Percentiles rank a stretch among this genome's conserved stretches.
These are phyloP conservation scores for Alternaria triticina DNA, from an alignment of 2,329 filamentous ascomycete species.

Conservation along the genomic window DNA sequence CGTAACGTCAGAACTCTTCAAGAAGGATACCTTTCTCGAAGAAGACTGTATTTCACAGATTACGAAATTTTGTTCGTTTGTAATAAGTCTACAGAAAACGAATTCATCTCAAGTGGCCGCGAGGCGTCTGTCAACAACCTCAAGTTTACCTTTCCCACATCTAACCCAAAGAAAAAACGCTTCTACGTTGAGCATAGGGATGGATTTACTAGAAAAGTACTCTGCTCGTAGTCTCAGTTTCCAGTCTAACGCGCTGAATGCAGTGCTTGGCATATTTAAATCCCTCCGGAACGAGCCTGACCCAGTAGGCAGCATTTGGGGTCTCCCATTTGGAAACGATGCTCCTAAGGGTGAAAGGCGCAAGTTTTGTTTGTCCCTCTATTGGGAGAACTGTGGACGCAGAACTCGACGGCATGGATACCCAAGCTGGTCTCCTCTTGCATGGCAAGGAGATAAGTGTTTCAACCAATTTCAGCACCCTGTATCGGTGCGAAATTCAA, in stretches of 20 bases:
- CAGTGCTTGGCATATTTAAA: not conserved
- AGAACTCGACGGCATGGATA: not conserved
- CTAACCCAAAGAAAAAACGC: fast-evolving
- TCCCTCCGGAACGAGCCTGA: not conserved
- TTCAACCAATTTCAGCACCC: not conserved
- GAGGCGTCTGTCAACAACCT: too few species aligned
- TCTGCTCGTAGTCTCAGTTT: not conserved
- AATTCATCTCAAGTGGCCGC: not conserved
- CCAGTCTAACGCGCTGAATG: not conserved
- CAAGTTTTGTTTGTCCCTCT: not conserved
- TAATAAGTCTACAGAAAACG: fast-evolving
- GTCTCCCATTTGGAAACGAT: not conserved
- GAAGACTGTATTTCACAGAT: not conserved
- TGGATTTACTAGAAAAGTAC: not conserved
- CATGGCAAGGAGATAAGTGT: not conserved
- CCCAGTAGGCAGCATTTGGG: not conserved
- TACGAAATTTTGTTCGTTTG: not conserved
- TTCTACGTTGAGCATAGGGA: not conserved
- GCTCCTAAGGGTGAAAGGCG: too few species aligned
- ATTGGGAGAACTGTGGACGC: not conserved
- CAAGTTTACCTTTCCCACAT: not conserved
- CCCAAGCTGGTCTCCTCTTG: not conserved
- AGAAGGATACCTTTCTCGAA: not conserved
- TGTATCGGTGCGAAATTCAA: not conserved
- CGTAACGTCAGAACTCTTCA: not conserved